Evolutionary conservation across 495 filamentous ascomycete genomes (phyloP).

Genomic region (Neurospora sp.): DNA sequence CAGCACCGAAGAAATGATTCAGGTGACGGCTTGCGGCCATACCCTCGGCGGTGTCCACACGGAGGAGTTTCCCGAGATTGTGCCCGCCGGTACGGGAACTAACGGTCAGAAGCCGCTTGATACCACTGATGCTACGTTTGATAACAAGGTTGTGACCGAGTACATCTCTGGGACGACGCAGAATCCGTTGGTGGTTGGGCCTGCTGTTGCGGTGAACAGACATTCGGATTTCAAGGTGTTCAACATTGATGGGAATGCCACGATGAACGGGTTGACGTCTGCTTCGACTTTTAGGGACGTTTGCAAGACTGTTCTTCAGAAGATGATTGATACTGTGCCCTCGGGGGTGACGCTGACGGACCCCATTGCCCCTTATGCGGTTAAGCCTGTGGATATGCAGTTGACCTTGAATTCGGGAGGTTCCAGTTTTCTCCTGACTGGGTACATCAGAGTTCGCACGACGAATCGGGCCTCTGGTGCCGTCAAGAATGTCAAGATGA

Average conservation of each 20-base stretch:
- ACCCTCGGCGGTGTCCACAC: slow-evolving; percentile 52
- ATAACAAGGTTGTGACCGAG: slow-evolving; percentile 46
- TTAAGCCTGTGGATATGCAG: slow-evolving; percentile 48
- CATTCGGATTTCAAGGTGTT: slow-evolving; percentile 50
- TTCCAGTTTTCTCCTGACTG: slow-evolving; percentile 27
- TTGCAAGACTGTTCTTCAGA: slow-evolving; percentile 44
- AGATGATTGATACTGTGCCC: slow-evolving; percentile 54
- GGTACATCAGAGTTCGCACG: slow-evolving; percentile 34
- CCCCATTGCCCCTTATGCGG: slow-evolving; percentile 45
- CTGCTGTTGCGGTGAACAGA: slow-evolving; percentile 26
- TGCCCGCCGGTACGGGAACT: slow-evolving; percentile 33
- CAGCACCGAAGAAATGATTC: slow-evolving; percentile 46
- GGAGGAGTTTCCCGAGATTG: slow-evolving; percentile 43
- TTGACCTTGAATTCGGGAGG: slow-evolving; percentile 30
- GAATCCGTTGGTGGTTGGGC: slow-evolving; percentile 44
- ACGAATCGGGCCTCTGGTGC: slow-evolving; percentile 23
- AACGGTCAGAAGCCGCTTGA: slow-evolving; percentile 39
- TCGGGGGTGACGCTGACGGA: slow-evolving; percentile 37
- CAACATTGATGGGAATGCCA: slow-evolving; percentile 45
- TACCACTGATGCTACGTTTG: slow-evolving; percentile 36
- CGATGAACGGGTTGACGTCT: slow-evolving; percentile 38
- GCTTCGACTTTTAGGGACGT: slow-evolving; percentile 31
- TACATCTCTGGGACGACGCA: slow-evolving; percentile 43
- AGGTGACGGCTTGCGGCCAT: slow-evolving; percentile 52
- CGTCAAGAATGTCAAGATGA: slow-evolving; percentile 44